Conservation (phyloP, 129 eudicot genomes). For the Flaveria ramosissima region DNA sequence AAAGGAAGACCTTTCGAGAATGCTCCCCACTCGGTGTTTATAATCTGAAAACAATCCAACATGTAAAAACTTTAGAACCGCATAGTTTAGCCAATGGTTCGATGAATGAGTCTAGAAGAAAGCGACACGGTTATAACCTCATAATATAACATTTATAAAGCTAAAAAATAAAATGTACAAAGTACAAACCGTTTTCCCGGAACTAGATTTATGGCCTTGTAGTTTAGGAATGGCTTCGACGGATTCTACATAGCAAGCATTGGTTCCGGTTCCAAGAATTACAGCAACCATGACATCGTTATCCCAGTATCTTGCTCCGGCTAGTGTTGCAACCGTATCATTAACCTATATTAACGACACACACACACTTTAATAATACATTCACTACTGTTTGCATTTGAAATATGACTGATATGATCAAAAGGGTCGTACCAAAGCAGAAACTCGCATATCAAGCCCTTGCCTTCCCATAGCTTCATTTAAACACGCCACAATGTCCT, state of each 20-base stretch:
- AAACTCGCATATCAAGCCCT: slow-evolving; percentile 76
- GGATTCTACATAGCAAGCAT: slow-evolving; percentile 81
- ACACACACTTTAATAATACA: slow-evolving; percentile 8
- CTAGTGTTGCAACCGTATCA: slow-evolving; percentile 87
- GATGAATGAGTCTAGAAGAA: not conserved
- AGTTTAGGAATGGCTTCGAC: slow-evolving; percentile 68
- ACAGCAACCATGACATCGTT: slow-evolving; percentile 90
- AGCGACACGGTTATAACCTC: no score
- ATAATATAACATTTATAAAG: no score
- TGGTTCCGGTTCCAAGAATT: slow-evolving; percentile 88
- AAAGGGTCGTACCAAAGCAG: slow-evolving; percentile 61
- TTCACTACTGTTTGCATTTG: not conserved
- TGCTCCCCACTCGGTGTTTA: slow-evolving; percentile 93
- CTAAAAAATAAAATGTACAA: not conserved
- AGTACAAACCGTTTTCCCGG: slow-evolving; percentile 58
- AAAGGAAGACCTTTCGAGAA: slow-evolving; percentile 83
- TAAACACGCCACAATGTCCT: slow-evolving; percentile 70
- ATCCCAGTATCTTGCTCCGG: slow-evolving; percentile 85
- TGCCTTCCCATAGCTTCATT: slow-evolving; percentile 79
- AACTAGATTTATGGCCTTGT: slow-evolving; percentile 35
- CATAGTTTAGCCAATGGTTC: not conserved
- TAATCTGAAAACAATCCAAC: slow-evolving; percentile 41
- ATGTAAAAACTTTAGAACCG: not conserved
- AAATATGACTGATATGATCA: not conserved
- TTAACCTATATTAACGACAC: slow-evolving; percentile 57